phyloP scores from a whole-genome alignment of 2,329 filamentous ascomycete genomes.

The Aspergillus ustus region DNA sequence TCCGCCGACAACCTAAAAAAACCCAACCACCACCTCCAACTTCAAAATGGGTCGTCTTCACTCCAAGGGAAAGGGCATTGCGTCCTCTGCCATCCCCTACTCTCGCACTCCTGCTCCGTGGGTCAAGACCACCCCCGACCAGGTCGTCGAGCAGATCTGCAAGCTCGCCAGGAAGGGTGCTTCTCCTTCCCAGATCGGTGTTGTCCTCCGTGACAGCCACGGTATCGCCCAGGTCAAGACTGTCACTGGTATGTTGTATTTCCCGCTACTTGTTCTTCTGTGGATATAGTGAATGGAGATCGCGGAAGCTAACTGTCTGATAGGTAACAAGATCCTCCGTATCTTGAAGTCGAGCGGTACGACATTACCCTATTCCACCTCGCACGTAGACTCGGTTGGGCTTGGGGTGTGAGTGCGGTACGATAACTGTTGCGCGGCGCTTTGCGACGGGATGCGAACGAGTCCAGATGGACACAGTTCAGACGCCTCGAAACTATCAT shows the following conservation, averaged over 20 bases:
- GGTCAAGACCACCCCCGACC: slow-evolving; percentile 98
- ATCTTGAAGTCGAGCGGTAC: slow-evolving; percentile 98
- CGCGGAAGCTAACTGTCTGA: slow-evolving; percentile 46
- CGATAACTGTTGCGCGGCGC: background rate
- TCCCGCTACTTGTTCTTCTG: no score
- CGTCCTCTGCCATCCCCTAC: slow-evolving; percentile 93
- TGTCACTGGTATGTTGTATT: slow-evolving; percentile 76
- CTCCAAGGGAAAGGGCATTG: slow-evolving; percentile 99
- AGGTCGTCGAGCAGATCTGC: slow-evolving; percentile 98
- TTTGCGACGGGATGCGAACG: background rate
- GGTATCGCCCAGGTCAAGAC: slow-evolving; percentile 98
- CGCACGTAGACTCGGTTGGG: slow-evolving; percentile 8
- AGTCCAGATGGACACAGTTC: slow-evolving; percentile 12
- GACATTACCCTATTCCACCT: slow-evolving; percentile 38
- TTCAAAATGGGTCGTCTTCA: slow-evolving; percentile 77
- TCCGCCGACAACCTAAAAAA: slow-evolving; percentile 16
- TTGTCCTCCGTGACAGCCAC: slow-evolving; percentile 96
- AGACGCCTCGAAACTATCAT: slow-evolving; percentile 8
- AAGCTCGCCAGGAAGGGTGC: slow-evolving; percentile 99
- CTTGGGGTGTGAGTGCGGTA: slow-evolving; percentile 5
- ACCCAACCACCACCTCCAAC: slow-evolving; percentile 32
- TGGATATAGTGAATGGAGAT: background rate
- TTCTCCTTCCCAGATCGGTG: slow-evolving; percentile 98
- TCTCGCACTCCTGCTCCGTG: slow-evolving; percentile 89
- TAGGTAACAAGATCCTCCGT: slow-evolving; percentile 99